Percentiles rank a stretch among this genome's conserved stretches.
These are phyloP conservation scores for Aspergillus quadricinctus DNA, from an alignment of 2,329 filamentous ascomycete genomes.

Conservation along the genomic window DNA sequence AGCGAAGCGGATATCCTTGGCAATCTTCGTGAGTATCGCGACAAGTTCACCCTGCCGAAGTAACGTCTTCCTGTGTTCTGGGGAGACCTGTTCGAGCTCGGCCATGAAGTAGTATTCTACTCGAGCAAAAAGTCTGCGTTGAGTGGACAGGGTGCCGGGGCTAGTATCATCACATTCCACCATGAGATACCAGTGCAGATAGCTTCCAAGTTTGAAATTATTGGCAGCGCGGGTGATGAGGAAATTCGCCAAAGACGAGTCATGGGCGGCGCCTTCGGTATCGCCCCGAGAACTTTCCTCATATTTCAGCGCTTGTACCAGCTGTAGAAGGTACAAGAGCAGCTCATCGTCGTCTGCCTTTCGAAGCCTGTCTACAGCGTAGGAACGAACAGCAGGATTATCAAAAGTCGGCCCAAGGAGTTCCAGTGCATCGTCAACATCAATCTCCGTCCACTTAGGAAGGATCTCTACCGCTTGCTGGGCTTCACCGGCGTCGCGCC, in stretches of 20 bases:
- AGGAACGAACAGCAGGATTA: constrained; percentile 80
- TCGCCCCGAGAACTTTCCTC: constrained; percentile 67
- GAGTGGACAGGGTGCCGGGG: constrained; percentile 66
- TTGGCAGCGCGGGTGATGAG: constrained; percentile 81
- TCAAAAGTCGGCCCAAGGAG: constrained; percentile 89
- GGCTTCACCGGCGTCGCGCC: constrained; percentile 79
- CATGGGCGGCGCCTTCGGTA: constrained; percentile 59
- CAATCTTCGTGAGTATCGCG: constrained; percentile 79
- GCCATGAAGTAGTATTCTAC: constrained; percentile 96
- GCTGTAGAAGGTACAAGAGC: constrained; percentile 82
- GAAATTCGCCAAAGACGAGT: constrained; percentile 85
- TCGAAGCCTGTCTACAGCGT: constrained; percentile 84
- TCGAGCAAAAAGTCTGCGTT: constrained; percentile 82
- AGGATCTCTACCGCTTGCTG: constrained; percentile 87
- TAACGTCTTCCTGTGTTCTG: constrained; percentile 69
- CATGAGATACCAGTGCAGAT: constrained; percentile 97
- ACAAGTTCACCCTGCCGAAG: constrained; percentile 86
- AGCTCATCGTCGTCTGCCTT: constrained; percentile 93
- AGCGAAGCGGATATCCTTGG: constrained; percentile 78
- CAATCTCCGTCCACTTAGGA: constrained; percentile 91
- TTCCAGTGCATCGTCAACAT: constrained; percentile 93
- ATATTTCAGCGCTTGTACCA: constrained; percentile 94
- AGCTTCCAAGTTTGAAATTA: constrained; percentile 89
- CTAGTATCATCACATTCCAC: constrained; percentile 88
- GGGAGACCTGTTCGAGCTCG: constrained; percentile 71